These are phyloP conservation scores for Penicillium arizonense DNA, from an alignment of 495 filamentous ascomycete genomes.

Conservation along the genomic window DNA sequence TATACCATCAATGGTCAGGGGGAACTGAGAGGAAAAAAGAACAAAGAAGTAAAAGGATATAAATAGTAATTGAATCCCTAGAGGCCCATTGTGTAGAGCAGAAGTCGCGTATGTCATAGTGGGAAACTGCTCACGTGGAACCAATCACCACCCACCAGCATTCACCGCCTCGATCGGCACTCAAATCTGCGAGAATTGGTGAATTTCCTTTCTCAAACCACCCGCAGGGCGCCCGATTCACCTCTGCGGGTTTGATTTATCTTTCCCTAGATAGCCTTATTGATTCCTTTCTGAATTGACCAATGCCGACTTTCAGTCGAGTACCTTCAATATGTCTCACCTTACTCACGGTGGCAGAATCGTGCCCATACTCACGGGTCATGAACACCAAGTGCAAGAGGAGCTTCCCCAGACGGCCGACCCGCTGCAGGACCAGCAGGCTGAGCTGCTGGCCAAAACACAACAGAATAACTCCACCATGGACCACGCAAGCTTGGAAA, in stretches of 20 bases:
- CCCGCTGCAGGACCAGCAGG: conserved; percentile 18
- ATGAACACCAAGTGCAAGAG: conserved; percentile 4
- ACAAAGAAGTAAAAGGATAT: neutral
- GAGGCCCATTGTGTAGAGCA: neutral
- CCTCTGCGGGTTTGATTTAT: conserved; percentile 22
- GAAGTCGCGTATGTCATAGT: conserved; percentile 21
- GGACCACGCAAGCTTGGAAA: conserved; percentile 31
- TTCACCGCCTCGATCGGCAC: conserved; percentile 23
- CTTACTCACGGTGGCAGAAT: conserved; percentile 46
- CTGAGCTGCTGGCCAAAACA: conserved; percentile 10
- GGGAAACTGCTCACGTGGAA: conserved; percentile 18
- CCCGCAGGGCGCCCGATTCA: conserved; percentile 26
- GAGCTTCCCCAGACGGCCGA: neutral
- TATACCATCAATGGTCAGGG: neutral
- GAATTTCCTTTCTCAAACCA: conserved; percentile 29
- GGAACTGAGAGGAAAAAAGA: neutral
- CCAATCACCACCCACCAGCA: conserved; percentile 14
- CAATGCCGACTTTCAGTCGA: conserved; percentile 40
- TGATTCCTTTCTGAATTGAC: neutral
- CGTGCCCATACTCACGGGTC: conserved; percentile 44
- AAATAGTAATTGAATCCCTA: neutral
- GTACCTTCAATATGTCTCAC: conserved; percentile 40
- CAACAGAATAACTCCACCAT: neutral
- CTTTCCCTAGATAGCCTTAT: conserved; percentile 7
- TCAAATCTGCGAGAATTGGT: conserved; percentile 13